Base-by-base conservation (phyloP, 2,329 filamentous ascomycete genomes). In the Aspergillus alliaceus region DNA sequence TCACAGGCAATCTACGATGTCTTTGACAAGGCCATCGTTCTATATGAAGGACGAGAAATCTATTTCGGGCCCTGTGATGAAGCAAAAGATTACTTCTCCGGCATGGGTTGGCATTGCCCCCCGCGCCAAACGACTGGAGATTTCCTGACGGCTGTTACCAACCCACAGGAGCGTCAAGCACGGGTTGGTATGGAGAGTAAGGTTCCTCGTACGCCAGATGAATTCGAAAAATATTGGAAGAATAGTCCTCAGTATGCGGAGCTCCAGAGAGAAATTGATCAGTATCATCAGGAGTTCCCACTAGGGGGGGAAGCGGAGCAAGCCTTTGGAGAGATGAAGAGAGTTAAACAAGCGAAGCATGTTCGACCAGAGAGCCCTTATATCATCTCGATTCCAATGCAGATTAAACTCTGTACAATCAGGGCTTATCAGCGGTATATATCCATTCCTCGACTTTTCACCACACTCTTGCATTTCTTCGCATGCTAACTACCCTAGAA, bases 341-440 rank as follows among this genome's bases (percentile, higher is more conserved):
- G 64, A 9, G 49, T 65, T 20, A 68, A 65, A 39, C 75, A 73
- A 59, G 75, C 69, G 51, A 75, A 76, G 57, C 74, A 74, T 60
- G 71, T 69, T 34, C 67, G 68, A 24, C 70, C 65, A 27, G 71
- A 70, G 44, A 75, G 68, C 59, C 91, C 92, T 1, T 96, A 89
- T 74, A 93, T 90, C 1, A 81, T 96, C 37, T 93, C 90, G 0
- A 90, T 89, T 64, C 58, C 63, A 2, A 89, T 93, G 77, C 93
- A 97, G 72, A 75, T 96, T 59, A 75, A 83, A 62, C 84, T 97
- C n/a, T 96, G 91, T 69, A 79, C 93, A 15, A 89, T 87, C 81
- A 86, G 93, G 70, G 91, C 90, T 5, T 93, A 88, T 77, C 84
- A 86, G 68, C 85, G 92, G 58, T 80, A 59, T 60, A 27, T 14